These are phyloP conservation scores for Clavispora carvajalis DNA, from an alignment of 805 yeast genomes.

Conservation along the genomic window DNA sequence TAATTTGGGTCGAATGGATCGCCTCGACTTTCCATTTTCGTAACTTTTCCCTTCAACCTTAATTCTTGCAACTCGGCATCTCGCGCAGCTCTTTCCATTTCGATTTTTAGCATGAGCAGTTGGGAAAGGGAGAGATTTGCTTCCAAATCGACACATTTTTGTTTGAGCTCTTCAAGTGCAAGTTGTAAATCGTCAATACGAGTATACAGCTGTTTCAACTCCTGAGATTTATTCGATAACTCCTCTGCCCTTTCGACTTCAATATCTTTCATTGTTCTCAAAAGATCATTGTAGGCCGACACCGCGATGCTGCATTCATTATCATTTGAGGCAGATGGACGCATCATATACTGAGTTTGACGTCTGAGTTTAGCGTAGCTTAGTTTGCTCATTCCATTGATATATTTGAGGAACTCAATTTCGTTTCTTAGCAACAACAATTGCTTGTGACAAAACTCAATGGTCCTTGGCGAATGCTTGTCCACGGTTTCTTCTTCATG, in stretches of 20 bases:
- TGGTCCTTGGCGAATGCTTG: background rate
- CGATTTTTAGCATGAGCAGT: background rate
- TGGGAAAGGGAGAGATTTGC: background rate
- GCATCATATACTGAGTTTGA: background rate
- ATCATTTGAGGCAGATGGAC: background rate
- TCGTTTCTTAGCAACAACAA: slow-evolving; percentile 54
- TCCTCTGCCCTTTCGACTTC: slow-evolving; percentile 9
- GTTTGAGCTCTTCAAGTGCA: background rate
- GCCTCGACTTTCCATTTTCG: background rate
- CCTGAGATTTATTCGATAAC: background rate
- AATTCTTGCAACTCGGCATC: background rate
- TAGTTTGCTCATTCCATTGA: slow-evolving; percentile 36
- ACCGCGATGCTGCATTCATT: too few species aligned
- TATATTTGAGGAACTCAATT: slow-evolving; percentile 51
- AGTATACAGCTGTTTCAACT: background rate
- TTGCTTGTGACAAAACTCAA: slow-evolving; percentile 54
- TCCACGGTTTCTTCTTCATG: background rate
- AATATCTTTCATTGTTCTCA: slow-evolving; percentile 6
- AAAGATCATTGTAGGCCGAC: background rate
- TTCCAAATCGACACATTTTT: background rate
- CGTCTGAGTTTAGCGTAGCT: slow-evolving; percentile 12
- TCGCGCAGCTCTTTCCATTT: background rate
- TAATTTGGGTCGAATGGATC: too few species aligned
- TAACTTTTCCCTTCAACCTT: background rate
- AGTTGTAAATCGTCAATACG: background rate